phyloP scores from a whole-genome alignment of 2,329 filamentous ascomycete species.

The Sarocladiaceae sp. region DNA sequence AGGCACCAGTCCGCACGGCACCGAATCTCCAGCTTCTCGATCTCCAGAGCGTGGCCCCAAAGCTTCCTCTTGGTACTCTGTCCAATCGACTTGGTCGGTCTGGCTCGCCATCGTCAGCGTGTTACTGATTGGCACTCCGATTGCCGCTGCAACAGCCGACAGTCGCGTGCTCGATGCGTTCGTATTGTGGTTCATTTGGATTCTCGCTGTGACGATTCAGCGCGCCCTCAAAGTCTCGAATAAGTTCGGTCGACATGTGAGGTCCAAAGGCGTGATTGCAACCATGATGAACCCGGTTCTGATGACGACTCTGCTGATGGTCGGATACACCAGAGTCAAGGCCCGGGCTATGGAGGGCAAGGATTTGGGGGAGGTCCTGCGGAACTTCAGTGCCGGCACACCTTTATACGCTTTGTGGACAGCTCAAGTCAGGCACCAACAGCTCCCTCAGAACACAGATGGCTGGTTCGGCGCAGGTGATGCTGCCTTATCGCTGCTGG shows the following conservation, averaged over 20 bases:
- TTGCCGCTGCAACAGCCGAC: conserved; percentile 26
- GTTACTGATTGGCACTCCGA: conserved; percentile 33
- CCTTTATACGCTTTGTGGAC: conserved; percentile 31
- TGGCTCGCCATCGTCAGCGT: conserved; percentile 25
- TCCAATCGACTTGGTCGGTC: conserved; percentile 15
- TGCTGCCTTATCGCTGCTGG: conserved; percentile 40
- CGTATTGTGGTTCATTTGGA: conserved; percentile 44
- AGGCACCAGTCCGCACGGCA: neutral
- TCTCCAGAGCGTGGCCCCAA: neutral
- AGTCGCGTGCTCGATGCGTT: conserved; percentile 38
- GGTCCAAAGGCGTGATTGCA: conserved; percentile 24
- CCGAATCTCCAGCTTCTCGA: neutral
- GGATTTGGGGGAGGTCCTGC: conserved; percentile 23
- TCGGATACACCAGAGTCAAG: conserved; percentile 36
- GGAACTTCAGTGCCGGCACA: conserved; percentile 26
- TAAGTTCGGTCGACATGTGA: conserved; percentile 4
- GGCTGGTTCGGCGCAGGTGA: conserved; percentile 41
- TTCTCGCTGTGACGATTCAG: conserved; percentile 32
- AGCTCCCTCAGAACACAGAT: conserved; percentile 13
- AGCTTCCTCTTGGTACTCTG: neutral
- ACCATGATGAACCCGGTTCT: conserved; percentile 43
- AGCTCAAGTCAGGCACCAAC: conserved; percentile 9
- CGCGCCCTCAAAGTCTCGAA: conserved; percentile 23
- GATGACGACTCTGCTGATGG: conserved; percentile 37
- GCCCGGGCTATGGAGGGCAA: conserved; percentile 21